A percentile compares a stretch with the other conserved stretches of the same genome.
Conservation (phyloP, 306 rosid species). For the Quercus dentata region DNA sequence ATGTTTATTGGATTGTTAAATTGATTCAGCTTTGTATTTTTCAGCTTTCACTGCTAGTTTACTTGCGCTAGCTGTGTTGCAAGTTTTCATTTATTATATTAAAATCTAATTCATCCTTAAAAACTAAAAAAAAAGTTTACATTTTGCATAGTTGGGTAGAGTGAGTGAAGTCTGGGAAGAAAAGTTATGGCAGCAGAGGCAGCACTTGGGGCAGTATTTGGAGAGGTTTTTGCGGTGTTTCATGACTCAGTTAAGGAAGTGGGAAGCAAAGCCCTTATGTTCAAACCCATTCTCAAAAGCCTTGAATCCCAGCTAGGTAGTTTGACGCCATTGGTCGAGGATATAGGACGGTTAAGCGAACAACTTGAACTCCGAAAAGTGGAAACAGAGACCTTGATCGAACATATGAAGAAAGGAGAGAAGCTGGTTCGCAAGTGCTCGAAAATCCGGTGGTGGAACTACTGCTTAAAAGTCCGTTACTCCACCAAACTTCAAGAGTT, state of each 20-base stretch:
- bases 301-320: conserved; percentile 13
- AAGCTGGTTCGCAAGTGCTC: conserved; percentile 32
- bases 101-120: too few species aligned
- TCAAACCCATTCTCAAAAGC: conserved; percentile 12
- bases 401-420: conserved; percentile 19
- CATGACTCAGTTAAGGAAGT: background rate
- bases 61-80: too few species aligned
- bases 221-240: conserved; percentile 18
- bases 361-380: conserved; percentile 17
- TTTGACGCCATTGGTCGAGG: conserved; percentile 12
- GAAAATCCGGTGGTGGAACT: conserved; percentile 31
- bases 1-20: too few species aligned
- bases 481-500: conserved; percentile 30
- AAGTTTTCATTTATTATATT: too few species aligned
- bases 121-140: too few species aligned
- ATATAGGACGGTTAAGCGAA: conserved; percentile 22
- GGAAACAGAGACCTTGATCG: conserved; percentile 14
- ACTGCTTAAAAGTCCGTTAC: conserved; percentile 12
- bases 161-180: too few species aligned
- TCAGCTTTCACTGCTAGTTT: too few species aligned
- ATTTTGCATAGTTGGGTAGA: too few species aligned
- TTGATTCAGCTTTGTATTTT: too few species aligned
- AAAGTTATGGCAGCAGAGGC: background rate
- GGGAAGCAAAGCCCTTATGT: conserved; percentile 22
- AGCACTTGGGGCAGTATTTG: conserved; percentile 29